phyloP scores from a whole-genome alignment of 345 rosid genomes.

The Atalantia buxifolia region DNA sequence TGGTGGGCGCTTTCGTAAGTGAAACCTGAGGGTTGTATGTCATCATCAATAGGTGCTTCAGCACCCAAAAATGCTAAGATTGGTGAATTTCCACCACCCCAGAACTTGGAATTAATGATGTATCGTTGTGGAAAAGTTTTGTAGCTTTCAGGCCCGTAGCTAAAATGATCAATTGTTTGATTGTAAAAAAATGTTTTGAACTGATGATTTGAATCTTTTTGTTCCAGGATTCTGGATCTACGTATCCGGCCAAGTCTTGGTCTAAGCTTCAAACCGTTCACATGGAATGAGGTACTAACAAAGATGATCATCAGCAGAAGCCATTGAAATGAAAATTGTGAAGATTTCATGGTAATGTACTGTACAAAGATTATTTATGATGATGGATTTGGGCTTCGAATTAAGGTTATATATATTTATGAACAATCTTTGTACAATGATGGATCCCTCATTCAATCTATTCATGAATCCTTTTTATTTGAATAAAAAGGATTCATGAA shows the following conservation, averaged over 20 bases:
- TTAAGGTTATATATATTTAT: too few species aligned
- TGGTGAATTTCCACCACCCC: conserved; percentile 18
- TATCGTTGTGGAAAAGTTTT: conserved; percentile 19
- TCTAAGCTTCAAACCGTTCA: too few species aligned
- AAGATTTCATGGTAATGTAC: not conserved
- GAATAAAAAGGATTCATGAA: too few species aligned
- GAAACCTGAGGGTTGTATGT: conserved; percentile 6
- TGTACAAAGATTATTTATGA: too few species aligned
- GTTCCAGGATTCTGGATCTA: too few species aligned
- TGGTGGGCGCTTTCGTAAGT: conserved; percentile 27
- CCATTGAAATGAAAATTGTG: not conserved
- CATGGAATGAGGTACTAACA: not conserved
- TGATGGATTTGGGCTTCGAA: too few species aligned
- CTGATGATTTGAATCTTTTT: too few species aligned
- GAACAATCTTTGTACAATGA: too few species aligned
- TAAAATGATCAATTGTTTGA: not conserved
- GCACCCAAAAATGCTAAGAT: conserved; percentile 36
- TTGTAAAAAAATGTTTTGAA: conserved; percentile 19
- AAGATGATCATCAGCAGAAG: not conserved
- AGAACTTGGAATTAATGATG: not conserved
- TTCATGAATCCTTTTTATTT: too few species aligned
- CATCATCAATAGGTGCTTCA: conserved; percentile 23
- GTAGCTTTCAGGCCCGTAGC: conserved; percentile 22
- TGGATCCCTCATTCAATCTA: too few species aligned
- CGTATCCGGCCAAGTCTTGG: too few species aligned